These are phyloP conservation scores for Blastobotrys muscicola DNA, from an alignment of 805 yeast genomes.

Conservation along the genomic window DNA sequence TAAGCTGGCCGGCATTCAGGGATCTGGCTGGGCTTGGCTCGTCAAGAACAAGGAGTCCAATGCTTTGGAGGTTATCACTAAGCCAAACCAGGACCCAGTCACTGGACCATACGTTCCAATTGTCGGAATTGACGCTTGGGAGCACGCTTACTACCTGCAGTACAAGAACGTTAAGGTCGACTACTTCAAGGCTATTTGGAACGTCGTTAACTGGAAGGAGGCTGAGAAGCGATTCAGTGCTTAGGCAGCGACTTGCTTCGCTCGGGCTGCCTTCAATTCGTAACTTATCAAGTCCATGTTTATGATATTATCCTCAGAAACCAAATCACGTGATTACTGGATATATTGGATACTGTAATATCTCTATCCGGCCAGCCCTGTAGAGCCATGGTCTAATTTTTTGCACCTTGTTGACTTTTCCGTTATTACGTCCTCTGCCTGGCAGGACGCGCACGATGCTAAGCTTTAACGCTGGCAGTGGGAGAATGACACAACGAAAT, in stretches of 20 bases:
- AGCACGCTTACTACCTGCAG: constrained; percentile 91
- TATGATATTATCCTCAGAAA: no score
- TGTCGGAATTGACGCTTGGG: constrained; percentile 93
- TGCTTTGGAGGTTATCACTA: constrained; percentile 69
- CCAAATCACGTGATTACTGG: no score
- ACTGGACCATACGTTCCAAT: constrained; percentile 61
- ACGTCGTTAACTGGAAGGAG: constrained; percentile 87
- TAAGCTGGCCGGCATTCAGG: constrained; percentile 79
- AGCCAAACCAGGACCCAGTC: constrained; percentile 81
- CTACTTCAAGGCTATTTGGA: constrained; percentile 91
- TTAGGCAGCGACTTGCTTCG: no score
- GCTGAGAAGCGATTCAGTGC: constrained; percentile 53
- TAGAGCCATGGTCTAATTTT: no score
- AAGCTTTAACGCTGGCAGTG: no score
- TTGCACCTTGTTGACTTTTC: no score
- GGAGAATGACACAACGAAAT: background rate
- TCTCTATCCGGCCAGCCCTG: no score
- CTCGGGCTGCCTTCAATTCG: no score
- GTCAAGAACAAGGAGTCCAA: constrained; percentile 67
- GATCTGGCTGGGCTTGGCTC: constrained; percentile 93
- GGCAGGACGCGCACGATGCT: no score
- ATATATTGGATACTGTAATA: no score
- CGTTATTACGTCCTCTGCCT: no score
- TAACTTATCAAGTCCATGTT: no score
- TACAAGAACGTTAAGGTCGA: constrained; percentile 87